Evolutionary conservation across 805 yeast species (phyloP).

Genomic region (Yarrowia sp.): DNA sequence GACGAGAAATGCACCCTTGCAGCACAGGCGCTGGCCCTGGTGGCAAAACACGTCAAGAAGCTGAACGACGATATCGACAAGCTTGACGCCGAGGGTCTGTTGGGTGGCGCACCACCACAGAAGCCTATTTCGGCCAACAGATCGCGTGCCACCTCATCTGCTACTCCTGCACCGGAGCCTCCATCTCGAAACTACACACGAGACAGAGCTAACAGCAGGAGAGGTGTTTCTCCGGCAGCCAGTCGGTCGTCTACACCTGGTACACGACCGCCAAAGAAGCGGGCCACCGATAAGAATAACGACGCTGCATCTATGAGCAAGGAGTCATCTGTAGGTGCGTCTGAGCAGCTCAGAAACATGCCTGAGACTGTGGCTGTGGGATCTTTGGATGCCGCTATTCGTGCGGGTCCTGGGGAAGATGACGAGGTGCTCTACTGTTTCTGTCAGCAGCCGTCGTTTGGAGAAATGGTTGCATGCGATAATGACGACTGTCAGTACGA

Average conservation of each 20-base stretch:
- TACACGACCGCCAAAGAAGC: slow-evolving; percentile 19
- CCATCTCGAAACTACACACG: slow-evolving; percentile 24
- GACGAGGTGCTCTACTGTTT: slow-evolving; percentile 71
- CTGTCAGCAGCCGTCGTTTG: slow-evolving; percentile 91
- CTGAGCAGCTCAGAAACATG: slow-evolving; percentile 15
- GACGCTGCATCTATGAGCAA: not conserved
- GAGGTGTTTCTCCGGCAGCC: slow-evolving; percentile 21
- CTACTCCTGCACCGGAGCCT: slow-evolving; percentile 27
- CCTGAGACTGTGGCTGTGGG: slow-evolving; percentile 25
- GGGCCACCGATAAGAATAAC: not conserved
- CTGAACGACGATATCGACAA: slow-evolving; percentile 73
- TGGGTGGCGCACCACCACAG: slow-evolving; percentile 43
- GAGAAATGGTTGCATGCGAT: slow-evolving; percentile 96
- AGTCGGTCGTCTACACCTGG: slow-evolving; percentile 22
- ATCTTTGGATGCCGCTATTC: slow-evolving; percentile 12
- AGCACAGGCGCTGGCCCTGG: slow-evolving; percentile 74
- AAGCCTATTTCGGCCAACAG: slow-evolving; percentile 26
- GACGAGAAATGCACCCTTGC: slow-evolving; percentile 75
- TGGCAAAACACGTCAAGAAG: slow-evolving; percentile 68
- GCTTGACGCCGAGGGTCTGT: slow-evolving; percentile 74
- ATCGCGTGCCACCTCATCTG: slow-evolving; percentile 27
- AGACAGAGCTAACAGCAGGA: slow-evolving; percentile 5
- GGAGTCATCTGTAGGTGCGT: slow-evolving; percentile 16
- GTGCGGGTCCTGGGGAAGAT: slow-evolving; percentile 50
- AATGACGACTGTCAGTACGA: slow-evolving; percentile 81